Evolutionary conservation across 345 rosid species (phyloP), one percentile per base, ranked within the genome.

Genomic region (Syzygium grande): DNA sequence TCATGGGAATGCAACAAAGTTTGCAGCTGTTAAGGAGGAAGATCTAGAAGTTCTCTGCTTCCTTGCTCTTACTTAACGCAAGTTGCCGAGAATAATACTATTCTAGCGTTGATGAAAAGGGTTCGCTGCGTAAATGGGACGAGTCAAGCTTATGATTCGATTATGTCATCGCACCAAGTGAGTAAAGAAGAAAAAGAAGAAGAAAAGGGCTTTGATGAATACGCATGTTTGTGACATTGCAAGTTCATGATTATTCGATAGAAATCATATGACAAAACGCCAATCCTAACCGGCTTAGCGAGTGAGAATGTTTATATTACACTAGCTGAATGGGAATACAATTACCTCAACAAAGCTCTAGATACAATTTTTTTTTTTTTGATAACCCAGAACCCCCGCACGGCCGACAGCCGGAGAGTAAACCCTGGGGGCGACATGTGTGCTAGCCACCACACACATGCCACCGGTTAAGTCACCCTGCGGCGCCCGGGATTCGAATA

Each of bases 271-370:
- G 17, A 14, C 0, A 4, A n/a, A 61, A n/a, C 7, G 38, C 11
- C 19, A 61, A 2, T 61, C 34, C 38, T 61, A 16, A 1, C 9
- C 19, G 14, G 34, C 73, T 61, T 61, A 30, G 14, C n/a, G 3
- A 17, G 14, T 61, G 30, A 59, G 4, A n/a, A 14, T 59, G 2
- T 59, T 5, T 27, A 59, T 27, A 25, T 59, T n/a, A 59, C 65
- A 25, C 65, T 27, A 27, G 65, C 27, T 59, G 65, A 59, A 59
- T 59, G 73, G 34, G 14, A 12, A 61, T 61, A 61, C 11, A 19
- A n/a, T 0, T n/a, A n/a, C 38, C 34, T 61, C 13, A 16, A 61
- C 38, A 0, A 14, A 61, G 0, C 0, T n/a, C 73, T 61, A n/a
- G 73, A n/a, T 61, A 9, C 54, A 52, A 52, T 52, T 52, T 52